Base-by-base conservation (phyloP, 1,284 basidiomycete species). In the Cutaneotrichosporon sp. region DNA sequence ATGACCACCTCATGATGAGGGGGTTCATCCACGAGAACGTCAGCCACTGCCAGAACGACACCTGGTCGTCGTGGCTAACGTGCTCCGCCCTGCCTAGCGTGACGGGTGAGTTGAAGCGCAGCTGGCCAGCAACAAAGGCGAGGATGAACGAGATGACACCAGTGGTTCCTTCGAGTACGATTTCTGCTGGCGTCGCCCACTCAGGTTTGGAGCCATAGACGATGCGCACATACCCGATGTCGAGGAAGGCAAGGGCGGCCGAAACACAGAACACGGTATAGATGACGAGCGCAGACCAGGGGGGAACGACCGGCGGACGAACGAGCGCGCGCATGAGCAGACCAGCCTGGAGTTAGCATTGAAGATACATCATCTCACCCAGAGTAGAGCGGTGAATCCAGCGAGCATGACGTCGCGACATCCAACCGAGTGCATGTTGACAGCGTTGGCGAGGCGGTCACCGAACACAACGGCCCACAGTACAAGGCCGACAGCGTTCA, bases 1-100 rank as follows among this genome's bases (percentile, higher is more conserved):
- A 70, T 18, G 85, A 83, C 14, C 90, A 90, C 79, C 86, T 69
- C 7, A 53, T 53, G 72, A 92, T 86, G 56, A 92, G 81, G 0
- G 88, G 86, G 70, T 87, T 85, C 53, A 92, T 84, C 81, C 91
- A 93, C 2, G 85, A 84, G 76, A 92, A 92, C 1, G 85, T 87
- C 59, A 86, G 82, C 89, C 90, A 92, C n/a, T 86, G 82, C 85
- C 87, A 89, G 16, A 92, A 80, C n/a, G 84, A 87, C 50, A 87
- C 88, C 62, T 84, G 82, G 73, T 92, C 90, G 76, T 93, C 90
- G 4, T 42, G 42, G 8, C 38, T 56, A 5, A 66, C 36, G 1
- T 18, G 50, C 2, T 62, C 32, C 38, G 77, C 62, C 34, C 68
- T 60, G 0, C 71, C 70, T 6, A 79, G 68, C 7, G 71, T 68